Evolutionary conservation across 345 rosid species (phyloP).

Genomic region (Eucalyptus viminalis): DNA sequence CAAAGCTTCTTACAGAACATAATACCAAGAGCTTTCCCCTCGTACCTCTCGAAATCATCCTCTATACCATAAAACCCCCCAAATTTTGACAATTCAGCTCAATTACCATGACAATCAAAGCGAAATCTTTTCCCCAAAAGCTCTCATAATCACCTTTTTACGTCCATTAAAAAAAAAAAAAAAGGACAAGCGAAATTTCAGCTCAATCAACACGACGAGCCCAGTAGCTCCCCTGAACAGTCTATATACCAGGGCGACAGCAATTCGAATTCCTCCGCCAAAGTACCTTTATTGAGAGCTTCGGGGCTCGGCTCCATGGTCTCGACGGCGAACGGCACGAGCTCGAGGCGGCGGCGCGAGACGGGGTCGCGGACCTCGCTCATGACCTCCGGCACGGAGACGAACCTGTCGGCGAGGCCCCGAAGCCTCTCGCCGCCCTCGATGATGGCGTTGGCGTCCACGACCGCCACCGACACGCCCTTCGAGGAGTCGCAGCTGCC

Average conservation of each 20-base stretch:
- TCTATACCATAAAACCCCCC: neutral
- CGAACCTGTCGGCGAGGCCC: conserved; percentile 55
- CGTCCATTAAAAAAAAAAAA: neutral
- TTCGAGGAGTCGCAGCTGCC: conserved; percentile 60
- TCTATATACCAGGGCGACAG: neutral
- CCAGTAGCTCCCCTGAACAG: neutral
- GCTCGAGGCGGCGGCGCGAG: conserved; percentile 74
- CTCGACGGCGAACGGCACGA: conserved; percentile 63
- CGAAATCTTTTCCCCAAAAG: neutral
- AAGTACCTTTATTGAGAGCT: conserved; percentile 59
- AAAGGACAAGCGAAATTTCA: neutral
- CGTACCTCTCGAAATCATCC: neutral
- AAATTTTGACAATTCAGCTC: neutral
- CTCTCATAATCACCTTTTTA: neutral
- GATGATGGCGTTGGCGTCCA: conserved; percentile 89
- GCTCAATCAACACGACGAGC: neutral
- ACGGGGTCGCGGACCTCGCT: conserved; percentile 81
- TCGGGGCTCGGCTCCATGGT: conserved; percentile 86
- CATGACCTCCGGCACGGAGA: conserved; percentile 74
- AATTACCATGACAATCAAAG: neutral
- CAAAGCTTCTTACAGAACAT: neutral
- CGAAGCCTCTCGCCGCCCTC: conserved; percentile 51
- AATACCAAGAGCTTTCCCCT: neutral
- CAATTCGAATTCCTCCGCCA: neutral
- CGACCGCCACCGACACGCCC: conserved; percentile 68